Evolutionary conservation across 1,284 basidiomycete species (phyloP), one percentile per base, ranked within the genome.

Genomic region (Somion occarium): DNA sequence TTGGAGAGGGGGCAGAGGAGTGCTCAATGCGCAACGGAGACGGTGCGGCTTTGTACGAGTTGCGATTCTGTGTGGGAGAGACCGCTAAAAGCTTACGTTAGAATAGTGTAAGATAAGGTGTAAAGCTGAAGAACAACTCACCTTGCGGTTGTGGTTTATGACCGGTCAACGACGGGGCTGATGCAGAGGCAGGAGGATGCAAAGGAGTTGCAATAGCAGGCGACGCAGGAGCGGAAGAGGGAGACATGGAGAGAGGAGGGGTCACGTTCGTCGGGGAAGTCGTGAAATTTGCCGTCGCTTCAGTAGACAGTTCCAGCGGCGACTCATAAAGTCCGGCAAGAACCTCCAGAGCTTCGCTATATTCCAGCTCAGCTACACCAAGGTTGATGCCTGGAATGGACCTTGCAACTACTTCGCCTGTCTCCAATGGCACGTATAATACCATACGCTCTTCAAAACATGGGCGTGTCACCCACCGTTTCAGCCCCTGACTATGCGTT

Each of bases 281-380:
- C 5, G 55, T 53, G 3, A 57, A 44, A 44, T 50, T 50, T 34
- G 47, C 27, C 37, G 48, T 44, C 23, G 53, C 45, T 11, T 59
- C 55, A 25, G 56, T 53, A 48, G 38, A 23, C 4, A 37, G 38
- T 22, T 27, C 19, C 15, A 54, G 52, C 5, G 56, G 49, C 22
- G 46, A 52, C 13, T 59, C 61, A 48, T 58, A 59, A 22, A 71
- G 58, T 15, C 73, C 78, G 24, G 78, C 80, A 65, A 88, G 70
- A 20, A 75, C 68, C 58, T 90, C 85, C 23, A 88, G 62, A 19
- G 72, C 65, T 52, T 81, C 77, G 11, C 87, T 85, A 58, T 80
- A 85, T 59, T 90, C 88, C 44, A 91, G 72, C 39, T 82, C 82
- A 48, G 85, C 82, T 39, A 91, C 83, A n/a, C 82, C 86, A 20